Percentiles rank a stretch among this genome's conserved stretches.
Evolutionary conservation across 352 stramenopile genomes (phyloP).

Genomic region (Pilasporangium apinafurcum): DNA sequence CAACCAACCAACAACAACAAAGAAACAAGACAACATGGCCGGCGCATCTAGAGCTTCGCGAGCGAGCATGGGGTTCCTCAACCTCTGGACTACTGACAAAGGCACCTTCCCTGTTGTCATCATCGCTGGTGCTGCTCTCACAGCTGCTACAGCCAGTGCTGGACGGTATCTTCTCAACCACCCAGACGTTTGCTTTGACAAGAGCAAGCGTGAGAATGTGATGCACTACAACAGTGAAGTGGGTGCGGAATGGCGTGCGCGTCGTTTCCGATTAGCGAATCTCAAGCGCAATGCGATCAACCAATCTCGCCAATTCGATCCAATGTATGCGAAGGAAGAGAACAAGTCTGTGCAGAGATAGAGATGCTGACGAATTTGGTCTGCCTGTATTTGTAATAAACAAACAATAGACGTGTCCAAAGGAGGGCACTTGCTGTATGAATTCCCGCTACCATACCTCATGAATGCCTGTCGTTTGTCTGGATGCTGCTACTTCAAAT

Average conservation of each 20-base stretch:
- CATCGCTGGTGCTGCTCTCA: slow-evolving; percentile 23
- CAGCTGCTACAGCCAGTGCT: slow-evolving; percentile 17
- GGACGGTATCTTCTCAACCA: slow-evolving; percentile 20
- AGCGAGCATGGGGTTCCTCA: slow-evolving; percentile 28
- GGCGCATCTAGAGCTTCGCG: slow-evolving; percentile 20
- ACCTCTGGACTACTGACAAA: slow-evolving; percentile 44
- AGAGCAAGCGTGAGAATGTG: slow-evolving; percentile 23
- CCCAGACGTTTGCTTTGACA: too few relatives aligned
- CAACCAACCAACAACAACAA: too few relatives aligned
- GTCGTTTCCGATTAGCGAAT: slow-evolving; percentile 43
- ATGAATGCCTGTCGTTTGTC: too few relatives aligned
- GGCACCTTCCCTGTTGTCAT: slow-evolving; percentile 49
- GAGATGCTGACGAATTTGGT: background rate
- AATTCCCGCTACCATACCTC: too few relatives aligned
- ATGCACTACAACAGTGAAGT: slow-evolving; percentile 23
- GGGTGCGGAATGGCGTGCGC: slow-evolving; percentile 27
- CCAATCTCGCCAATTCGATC: slow-evolving; percentile 55
- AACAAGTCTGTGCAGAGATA: slow-evolving; percentile 37
- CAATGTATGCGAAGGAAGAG: slow-evolving; percentile 39
- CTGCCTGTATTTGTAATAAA: too few relatives aligned
- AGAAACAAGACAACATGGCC: slow-evolving; percentile 6
- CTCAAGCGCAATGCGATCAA: slow-evolving; percentile 52
- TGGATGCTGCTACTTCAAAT: too few relatives aligned
- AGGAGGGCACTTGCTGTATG: too few relatives aligned
- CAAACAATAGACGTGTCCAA: too few relatives aligned